Evolutionary conservation across 768 basidiomycete species (phyloP), one percentile per base, ranked within the genome.

Genomic region (Hypholoma sublateritium): DNA sequence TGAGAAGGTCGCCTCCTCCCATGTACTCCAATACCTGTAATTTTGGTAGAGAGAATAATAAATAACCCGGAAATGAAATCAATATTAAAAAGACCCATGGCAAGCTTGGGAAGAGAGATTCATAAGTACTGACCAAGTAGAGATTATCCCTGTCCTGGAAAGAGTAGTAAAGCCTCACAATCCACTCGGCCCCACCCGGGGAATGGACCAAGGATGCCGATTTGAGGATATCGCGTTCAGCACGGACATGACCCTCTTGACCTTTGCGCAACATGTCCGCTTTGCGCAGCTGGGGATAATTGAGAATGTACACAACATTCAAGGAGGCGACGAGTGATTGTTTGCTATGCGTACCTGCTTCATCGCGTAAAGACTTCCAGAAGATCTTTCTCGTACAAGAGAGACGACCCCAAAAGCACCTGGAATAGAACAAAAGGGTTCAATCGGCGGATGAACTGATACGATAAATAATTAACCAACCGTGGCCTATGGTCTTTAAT

Each of bases 391-490:
- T 71, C 80, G 85, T 37, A 97, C 96, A 49, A 99, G 84, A 9
- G 88, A 91, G 16, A 99, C 96, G 44, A 98, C 95, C 0, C 95
- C 96, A 73, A 99, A 98, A 9, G 95, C 95, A 64, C 93, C 93
- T 89, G 58, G 53, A 61, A 64, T 61, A 62, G 66, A 68, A 64
- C 50, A 52, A 58, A 53, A 68, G 56, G 59, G 65, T n/a, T 70
- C 42, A 61, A 50, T 49, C 53, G 53, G n/a, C 21, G 61, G 37
- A 52, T 56, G 39, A 50, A 51, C 47, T 70, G 55, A 59, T 53
- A 39, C 64, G 57, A 60, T 67, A 61, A 47, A 32, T 37, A 63
- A 72, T 62, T 64, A 51, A 52, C 64, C 62, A 56, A 93, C 94
- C 95, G 70, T 97, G 93, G 35, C 95, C 95, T 67, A 97, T 95